phyloP scores from a whole-genome alignment of 2,329 filamentous ascomycete genomes.

The Fusarium anthophilum region DNA sequence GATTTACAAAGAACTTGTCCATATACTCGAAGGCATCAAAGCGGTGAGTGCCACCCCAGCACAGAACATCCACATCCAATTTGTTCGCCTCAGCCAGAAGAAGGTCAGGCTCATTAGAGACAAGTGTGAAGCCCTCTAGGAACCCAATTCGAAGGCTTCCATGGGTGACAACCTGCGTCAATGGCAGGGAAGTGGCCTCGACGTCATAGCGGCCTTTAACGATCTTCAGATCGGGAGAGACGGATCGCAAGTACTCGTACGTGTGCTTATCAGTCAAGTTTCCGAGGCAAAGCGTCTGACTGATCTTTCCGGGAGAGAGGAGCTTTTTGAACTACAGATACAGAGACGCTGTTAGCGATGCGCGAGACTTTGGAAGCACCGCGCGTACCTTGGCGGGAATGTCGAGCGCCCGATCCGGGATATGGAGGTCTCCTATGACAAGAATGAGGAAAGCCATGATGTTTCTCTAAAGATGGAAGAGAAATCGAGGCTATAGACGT shows the following conservation, averaged over 20 bases:
- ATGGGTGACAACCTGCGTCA: constrained; percentile 73
- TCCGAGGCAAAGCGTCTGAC: constrained; percentile 81
- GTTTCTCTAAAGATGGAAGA: constrained; percentile 33
- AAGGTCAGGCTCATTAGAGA: constrained; percentile 72
- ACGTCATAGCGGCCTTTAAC: constrained; percentile 74
- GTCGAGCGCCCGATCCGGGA: constrained; percentile 90
- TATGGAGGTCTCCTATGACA: constrained; percentile 92
- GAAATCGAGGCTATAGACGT: constrained; percentile 31
- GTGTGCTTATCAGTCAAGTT: constrained; percentile 83
- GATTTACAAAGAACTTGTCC: constrained; percentile 79
- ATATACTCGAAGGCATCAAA: constrained; percentile 79
- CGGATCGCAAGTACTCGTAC: constrained; percentile 81
- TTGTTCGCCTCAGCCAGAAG: constrained; percentile 74
- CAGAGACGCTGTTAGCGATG: constrained; percentile 37
- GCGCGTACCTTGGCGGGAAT: constrained; percentile 82
- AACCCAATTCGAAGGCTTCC: constrained; percentile 73
- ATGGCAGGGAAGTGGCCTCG: constrained; percentile 71
- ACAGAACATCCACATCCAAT: constrained; percentile 74
- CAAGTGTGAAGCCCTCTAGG: constrained; percentile 74
- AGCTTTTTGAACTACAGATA: constrained; percentile 80
- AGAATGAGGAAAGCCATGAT: constrained; percentile 90
- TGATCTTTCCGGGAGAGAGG: constrained; percentile 83
- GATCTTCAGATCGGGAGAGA: constrained; percentile 77
- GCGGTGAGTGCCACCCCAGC: constrained; percentile 73
- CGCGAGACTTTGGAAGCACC: constrained; percentile 21